These are phyloP conservation scores for Friedmanniomyces simplex DNA, from an alignment of 495 filamentous ascomycete genomes.

Conservation along the genomic window DNA sequence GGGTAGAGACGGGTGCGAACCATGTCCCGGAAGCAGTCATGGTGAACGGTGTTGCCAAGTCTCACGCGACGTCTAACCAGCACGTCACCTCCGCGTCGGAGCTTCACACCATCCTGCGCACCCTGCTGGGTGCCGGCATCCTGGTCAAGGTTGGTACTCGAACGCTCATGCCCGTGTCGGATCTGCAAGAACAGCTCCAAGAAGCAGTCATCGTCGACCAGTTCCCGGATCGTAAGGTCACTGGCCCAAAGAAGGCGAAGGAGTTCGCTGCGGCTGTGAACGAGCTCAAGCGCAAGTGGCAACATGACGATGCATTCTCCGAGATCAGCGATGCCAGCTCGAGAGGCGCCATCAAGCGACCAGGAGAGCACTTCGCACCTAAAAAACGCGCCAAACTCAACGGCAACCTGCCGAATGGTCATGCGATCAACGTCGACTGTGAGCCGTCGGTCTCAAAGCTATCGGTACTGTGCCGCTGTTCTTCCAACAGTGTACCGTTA, in stretches of 20 bases:
- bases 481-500: not conserved
- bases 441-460: conserved; percentile 11
- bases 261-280: conserved; percentile 37
- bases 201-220: conserved; percentile 32
- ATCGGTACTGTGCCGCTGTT: conserved; percentile 16
- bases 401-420: conserved; percentile 18
- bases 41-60: conserved; percentile 18
- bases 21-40: conserved; percentile 25
- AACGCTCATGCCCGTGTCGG: conserved; percentile 42
- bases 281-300: conserved; percentile 48
- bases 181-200: conserved; percentile 42
- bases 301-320: conserved; percentile 43
- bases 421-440: not conserved
- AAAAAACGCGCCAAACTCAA: conserved; percentile 20
- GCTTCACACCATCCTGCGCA: conserved; percentile 38
- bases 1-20: conserved; percentile 5
- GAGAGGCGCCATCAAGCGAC: conserved; percentile 13
- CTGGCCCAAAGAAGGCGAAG: conserved; percentile 23
- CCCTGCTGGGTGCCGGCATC: conserved; percentile 40
- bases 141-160: conserved; percentile 39
- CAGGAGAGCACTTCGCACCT: not conserved
- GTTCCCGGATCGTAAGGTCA: conserved; percentile 23
- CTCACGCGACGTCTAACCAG: not conserved
- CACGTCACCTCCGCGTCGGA: not conserved
- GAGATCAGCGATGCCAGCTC: conserved; percentile 11